Evolutionary conservation across 192 early-diverging fungal species (phyloP), one percentile per base, ranked within the genome.

Genomic region (Mortierella antarctica): DNA sequence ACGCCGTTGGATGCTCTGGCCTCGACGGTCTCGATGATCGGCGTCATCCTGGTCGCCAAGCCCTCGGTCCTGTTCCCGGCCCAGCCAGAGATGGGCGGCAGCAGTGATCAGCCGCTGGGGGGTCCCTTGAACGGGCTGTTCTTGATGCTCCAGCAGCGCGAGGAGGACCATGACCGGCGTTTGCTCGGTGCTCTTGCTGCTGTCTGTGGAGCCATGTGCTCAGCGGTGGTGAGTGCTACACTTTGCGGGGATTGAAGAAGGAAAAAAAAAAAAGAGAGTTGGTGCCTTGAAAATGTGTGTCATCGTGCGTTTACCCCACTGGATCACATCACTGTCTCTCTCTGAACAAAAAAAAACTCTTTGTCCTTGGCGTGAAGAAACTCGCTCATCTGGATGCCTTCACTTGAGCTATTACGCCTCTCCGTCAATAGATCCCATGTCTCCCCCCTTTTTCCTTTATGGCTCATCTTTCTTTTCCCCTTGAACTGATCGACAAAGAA

Each of bases 1-100:
- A 88, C 85, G 5, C 49, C 55, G 0, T 76, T 92, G 46, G 93
- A 95, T 65, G 73, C 83, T 0, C 20, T 85, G 0, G 88, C 89
- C 4, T 85, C 92, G 0, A 42, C 71, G 1, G 57, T 88, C 11
- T 91, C 91, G 54, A 71, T 94, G 61, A 46, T 85, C 49, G 93
- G 91, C 7, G 90, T 95, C 2, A 69, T 86, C 9, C 57, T 94
- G 47, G 89, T 94, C 15, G 84, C 89, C 15, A 89, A 87, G 50
- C 91, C 91, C 1, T 47, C 84, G 1, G 79, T 84, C 21, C 47
- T 92, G 6, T 90, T 88, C 46, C 62, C 55, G 14, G 15, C 44
- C 40, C 65, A 57, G 10, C 49, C 60, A 45, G 65, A 63, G 12
- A 31, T 9, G 31, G 39, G 4, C 3, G 9, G 13, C 6, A 9